These are phyloP conservation scores for Tuber melanosporum DNA, from an alignment of 495 filamentous ascomycete genomes.

Conservation along the genomic window DNA sequence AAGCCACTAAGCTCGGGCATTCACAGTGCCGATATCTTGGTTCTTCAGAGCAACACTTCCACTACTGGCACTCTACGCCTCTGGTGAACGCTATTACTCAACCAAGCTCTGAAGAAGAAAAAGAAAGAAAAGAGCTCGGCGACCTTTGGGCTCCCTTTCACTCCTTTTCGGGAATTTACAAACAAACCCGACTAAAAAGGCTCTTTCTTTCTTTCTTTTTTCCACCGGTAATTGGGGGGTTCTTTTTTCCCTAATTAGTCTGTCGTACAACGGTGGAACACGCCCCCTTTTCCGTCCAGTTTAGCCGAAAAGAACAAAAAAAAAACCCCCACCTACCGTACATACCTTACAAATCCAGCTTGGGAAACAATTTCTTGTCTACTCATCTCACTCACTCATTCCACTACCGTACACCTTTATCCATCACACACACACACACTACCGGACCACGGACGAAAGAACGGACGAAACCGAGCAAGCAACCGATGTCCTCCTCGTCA, in stretches of 20 bases:
- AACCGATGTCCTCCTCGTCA: constrained; percentile 33
- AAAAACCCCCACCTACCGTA: not conserved
- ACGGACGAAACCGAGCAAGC: not conserved
- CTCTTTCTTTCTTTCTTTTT: not conserved
- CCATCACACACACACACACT: not conserved
- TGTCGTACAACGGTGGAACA: not conserved
- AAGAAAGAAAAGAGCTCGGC: no score
- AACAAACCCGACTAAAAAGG: not conserved
- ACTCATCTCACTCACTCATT: not conserved
- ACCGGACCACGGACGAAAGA: not conserved
- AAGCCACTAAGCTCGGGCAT: not conserved
- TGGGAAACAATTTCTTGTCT: not conserved
- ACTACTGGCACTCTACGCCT: not conserved
- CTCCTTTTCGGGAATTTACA: not conserved
- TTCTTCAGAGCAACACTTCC: not conserved
- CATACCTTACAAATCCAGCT: not conserved
- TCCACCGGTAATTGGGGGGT: not conserved
- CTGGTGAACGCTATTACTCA: not conserved
- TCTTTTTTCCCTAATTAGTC: not conserved
- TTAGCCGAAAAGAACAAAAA: not conserved
- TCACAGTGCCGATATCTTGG: no score
- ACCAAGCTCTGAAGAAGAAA: not conserved
- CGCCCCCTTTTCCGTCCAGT: not conserved
- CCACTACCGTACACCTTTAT: not conserved
- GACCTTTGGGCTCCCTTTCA: no score